Evolutionary conservation across 2,329 filamentous ascomycete genomes (phyloP), one percentile per base, ranked within the genome.

Genomic region (Emergomyces pasteurianus): DNA sequence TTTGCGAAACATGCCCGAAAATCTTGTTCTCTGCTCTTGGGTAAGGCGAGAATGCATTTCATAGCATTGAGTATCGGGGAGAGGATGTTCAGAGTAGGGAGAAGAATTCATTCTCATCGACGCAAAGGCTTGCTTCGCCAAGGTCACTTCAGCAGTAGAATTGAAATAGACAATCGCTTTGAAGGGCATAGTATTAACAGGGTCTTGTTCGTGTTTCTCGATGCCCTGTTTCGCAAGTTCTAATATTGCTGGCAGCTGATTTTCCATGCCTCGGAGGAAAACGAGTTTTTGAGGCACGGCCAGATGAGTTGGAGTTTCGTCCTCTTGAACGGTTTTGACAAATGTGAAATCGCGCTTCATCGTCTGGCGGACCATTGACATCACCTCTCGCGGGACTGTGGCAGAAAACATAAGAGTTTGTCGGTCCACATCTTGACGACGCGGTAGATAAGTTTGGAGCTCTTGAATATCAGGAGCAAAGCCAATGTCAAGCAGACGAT

Each of bases 401-500:
- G 94, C 94, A 16, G 92, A 97, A 74, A 95, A 96, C 74, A 99
- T 86, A 68, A 99, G 84, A 7, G 92, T 96, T 74, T 99, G 94
- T 57, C 92, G 86, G 59, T 87, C 81, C 63, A 86, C 83, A 58
- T 85, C 74, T 0, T 72, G 67, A 7, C 82, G 81, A 54, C 81
- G 76, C 2, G 92, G 92, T 10, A 96, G 80, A 50, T 75, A 70
- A 0, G 71, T 62, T 60, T 84, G 75, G 60, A 92, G 89, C 1
- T 82, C 73, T 57, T 79, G 74, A 58, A 92, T 81, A 60, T 86
- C 86, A 42, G 79, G 78, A 61, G 86, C 79, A 69, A 92, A 92
- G 2, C 89, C 78, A 65, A 83, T 79, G 67, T 88, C 84, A 56
- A 88, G 77, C 31, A 89, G 78, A 65, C 86, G 82, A 71, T 92